Base-by-base conservation (phyloP, 441 rosid genomes). In the Adansonia rubrostipa region DNA sequence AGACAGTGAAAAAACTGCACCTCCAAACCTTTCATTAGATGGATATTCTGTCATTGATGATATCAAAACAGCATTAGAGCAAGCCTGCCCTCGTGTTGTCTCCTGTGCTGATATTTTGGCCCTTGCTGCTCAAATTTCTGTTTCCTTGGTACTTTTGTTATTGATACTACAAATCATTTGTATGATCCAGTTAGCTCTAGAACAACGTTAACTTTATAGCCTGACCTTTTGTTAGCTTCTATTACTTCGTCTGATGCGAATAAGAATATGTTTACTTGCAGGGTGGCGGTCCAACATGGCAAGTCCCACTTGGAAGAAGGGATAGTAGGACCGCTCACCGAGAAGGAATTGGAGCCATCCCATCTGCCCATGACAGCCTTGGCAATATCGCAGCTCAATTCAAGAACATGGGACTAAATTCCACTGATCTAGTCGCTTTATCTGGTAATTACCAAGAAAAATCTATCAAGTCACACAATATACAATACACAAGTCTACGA, bases 261-360 rank as follows among this genome's bases (percentile, higher is more conserved):
- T 28, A 5, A 28, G 15, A 28, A 61, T 24, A 56, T 28, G n/a
- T 11, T 62, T 3, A 10, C 2, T 62, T 28, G 44, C 17, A 91
- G 92, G 87, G 86, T 76, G 89, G 90, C 78, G 95, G 95, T 40
- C 70, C 85, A 24, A 66, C 90, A 33, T 90, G 94, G 96, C 63
- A 56, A 47, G 93, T 88, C 19, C 80, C 60, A 19, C 71, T 54
- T 4, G 60, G 47, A 73, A 45, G 58, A 71, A 48, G 14, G 7
- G 17, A 71, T 1, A 75, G 62, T 70, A 54, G 57, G 67, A 57
- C 48, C 48, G 86, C 85, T 22, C 88, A 82, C 71, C 71, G 14
- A 28, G 71, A 83, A 0, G 85, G 83, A 22, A 82, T 83, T 73
- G 1, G 14, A 9, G 74, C 77, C 15, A 80, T 93, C 70, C 93